These are phyloP conservation scores for Talaromyces thailandensis DNA, from an alignment of 495 filamentous ascomycete genomes.

Conservation along the genomic window DNA sequence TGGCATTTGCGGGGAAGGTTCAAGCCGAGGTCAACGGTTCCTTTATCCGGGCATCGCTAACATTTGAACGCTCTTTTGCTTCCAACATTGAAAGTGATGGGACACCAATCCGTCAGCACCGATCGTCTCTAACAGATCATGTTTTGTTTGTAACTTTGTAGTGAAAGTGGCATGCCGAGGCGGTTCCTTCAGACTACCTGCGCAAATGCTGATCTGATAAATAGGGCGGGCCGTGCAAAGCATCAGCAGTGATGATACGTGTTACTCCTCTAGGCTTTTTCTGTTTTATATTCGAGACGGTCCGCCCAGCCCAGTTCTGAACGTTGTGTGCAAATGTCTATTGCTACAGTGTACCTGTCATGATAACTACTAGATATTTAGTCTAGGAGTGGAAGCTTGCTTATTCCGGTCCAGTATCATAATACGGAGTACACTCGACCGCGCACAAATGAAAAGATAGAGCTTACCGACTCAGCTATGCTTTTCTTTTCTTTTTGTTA, in stretches of 20 bases:
- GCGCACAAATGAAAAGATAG: neutral
- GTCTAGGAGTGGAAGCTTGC: neutral
- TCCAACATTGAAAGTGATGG: neutral
- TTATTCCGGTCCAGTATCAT: neutral
- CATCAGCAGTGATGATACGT: neutral
- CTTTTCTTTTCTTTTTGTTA: neutral
- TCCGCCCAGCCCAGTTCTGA: neutral
- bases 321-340: neutral
- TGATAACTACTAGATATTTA: neutral
- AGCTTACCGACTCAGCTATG: neutral
- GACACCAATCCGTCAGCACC: neutral
- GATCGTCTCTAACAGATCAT: neutral
- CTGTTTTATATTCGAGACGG: neutral
- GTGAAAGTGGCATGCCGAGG: neutral
- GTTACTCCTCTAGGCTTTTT: neutral
- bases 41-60: no score
- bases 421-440: neutral
- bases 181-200: neutral
- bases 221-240: neutral
- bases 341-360: neutral
- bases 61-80: no score
- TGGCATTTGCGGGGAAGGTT: neutral
- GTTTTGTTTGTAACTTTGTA: neutral
- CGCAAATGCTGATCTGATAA: neutral
- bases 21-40: neutral